A percentile compares a stretch with the other conserved stretches of the same genome.
Conservation (phyloP, 2,329 filamentous ascomycete genomes). For the Meredithiella fracta region DNA sequence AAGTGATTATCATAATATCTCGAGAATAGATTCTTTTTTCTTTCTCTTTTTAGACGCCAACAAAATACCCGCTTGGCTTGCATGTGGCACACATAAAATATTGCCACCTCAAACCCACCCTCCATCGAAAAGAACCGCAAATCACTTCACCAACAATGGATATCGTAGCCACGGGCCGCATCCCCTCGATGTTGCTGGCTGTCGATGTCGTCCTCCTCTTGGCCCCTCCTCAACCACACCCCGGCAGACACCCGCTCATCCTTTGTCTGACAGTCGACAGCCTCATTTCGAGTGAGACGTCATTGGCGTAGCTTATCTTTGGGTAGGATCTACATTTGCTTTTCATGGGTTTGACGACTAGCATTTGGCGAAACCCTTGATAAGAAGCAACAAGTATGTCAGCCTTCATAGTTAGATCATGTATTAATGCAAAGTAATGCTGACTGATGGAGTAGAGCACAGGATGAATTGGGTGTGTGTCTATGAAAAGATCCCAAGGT, state of each 20-base stretch:
- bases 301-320: conserved; percentile 10
- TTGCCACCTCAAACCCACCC: not conserved
- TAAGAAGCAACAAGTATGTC: too few relatives aligned
- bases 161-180: not conserved
- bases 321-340: conserved; percentile 3
- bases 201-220: not conserved
- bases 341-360: not conserved
- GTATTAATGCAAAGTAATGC: too few relatives aligned
- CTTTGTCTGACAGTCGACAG: conserved; percentile 9
- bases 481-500: not conserved
- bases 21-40: too few relatives aligned
- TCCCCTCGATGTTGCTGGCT: not conserved
- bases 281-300: conserved; percentile 12
- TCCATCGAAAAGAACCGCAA: not conserved
- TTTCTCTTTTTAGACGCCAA: not conserved
- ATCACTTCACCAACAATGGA: not conserved
- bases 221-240: not conserved
- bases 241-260: conserved; percentile 1
- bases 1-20: not conserved
- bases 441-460: not conserved
- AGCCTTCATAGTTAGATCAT: not conserved
- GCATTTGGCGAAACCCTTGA: not conserved
- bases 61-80: not conserved
- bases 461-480: not conserved
- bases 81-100: not conserved